These are phyloP conservation scores for Nannizziopsis arthrosporioides DNA, from an alignment of 2,329 filamentous ascomycete species.

Conservation along the genomic window DNA sequence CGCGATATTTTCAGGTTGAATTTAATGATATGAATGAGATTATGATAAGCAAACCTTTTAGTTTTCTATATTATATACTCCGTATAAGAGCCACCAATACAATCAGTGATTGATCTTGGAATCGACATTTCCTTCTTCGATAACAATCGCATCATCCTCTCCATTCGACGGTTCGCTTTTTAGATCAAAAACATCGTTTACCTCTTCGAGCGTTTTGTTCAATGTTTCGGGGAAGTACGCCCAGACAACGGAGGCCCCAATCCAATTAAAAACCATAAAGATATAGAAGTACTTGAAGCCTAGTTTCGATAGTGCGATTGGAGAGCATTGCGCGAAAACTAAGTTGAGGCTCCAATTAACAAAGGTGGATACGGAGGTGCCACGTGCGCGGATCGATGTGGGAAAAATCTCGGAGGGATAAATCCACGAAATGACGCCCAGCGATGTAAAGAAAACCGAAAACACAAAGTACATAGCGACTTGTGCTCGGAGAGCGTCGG, in stretches of 20 bases:
- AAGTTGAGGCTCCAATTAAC: constrained; percentile 37
- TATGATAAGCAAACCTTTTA: too few species aligned
- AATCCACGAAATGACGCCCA: constrained; percentile 39
- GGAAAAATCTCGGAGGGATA: constrained; percentile 40
- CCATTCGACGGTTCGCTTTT: not conserved
- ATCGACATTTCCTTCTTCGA: not conserved
- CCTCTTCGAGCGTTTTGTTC: constrained; percentile 30
- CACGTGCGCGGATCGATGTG: constrained; percentile 33
- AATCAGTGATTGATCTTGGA: too few species aligned
- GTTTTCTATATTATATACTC: too few species aligned
- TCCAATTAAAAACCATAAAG: constrained; percentile 40
- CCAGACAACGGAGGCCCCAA: constrained; percentile 29
- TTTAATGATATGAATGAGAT: too few species aligned
- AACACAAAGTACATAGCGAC: constrained; percentile 41
- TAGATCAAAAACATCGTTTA: constrained; percentile 20
- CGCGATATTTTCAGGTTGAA: too few species aligned
- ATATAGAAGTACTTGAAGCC: constrained; percentile 42
- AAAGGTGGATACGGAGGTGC: constrained; percentile 33
- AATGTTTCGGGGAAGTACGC: constrained; percentile 33
- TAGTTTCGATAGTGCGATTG: constrained; percentile 33
- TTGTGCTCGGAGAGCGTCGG: constrained; percentile 32
- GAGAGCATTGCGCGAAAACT: constrained; percentile 41
- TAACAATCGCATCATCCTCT: not conserved
- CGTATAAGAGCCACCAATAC: too few species aligned
- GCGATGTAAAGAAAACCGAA: constrained; percentile 34